Conservation (phyloP, 441 rosid genomes). For the Omphalea diandra region DNA sequence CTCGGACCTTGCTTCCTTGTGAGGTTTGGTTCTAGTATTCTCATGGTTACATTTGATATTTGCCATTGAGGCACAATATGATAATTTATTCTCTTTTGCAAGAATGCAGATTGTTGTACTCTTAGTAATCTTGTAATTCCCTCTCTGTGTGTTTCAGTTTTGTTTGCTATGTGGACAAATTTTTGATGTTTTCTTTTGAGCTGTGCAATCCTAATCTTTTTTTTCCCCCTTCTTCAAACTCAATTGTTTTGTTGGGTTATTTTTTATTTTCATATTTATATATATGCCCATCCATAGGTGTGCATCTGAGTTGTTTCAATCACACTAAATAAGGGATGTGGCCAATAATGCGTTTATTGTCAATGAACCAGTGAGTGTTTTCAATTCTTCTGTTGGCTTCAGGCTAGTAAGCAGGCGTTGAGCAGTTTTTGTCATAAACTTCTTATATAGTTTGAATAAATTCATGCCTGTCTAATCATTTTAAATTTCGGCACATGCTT, state of each 20-base stretch:
- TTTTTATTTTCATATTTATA: not conserved
- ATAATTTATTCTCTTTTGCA: not conserved
- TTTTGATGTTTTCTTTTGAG: slow-evolving; percentile 7
- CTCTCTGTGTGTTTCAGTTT: not conserved
- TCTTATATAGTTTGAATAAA: not conserved
- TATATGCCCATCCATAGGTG: not conserved
- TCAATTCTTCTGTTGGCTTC: not conserved
- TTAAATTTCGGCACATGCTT: slow-evolving; percentile 7
- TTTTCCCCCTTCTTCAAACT: not conserved
- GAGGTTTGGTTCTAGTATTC: slow-evolving; percentile 64
- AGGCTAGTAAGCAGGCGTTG: not conserved
- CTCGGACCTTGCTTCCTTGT: slow-evolving; percentile 74
- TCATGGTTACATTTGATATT: slow-evolving; percentile 6
- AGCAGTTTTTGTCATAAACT: not conserved
- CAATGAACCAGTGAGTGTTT: not conserved
- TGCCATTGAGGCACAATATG: not conserved
- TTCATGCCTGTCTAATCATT: not conserved
- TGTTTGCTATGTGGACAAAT: slow-evolving; percentile 1
- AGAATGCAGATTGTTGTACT: not conserved
- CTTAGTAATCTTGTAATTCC: not conserved
- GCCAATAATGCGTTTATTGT: not conserved
- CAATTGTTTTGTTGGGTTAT: not conserved
- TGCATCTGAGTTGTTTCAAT: not conserved
- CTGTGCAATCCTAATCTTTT: not conserved
- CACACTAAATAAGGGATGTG: not conserved